A percentile compares a stretch with the other conserved stretches of the same genome.
These are phyloP conservation scores for Mycena olivaceomarginata DNA, from an alignment of 768 basidiomycete genomes.

Conservation along the genomic window DNA sequence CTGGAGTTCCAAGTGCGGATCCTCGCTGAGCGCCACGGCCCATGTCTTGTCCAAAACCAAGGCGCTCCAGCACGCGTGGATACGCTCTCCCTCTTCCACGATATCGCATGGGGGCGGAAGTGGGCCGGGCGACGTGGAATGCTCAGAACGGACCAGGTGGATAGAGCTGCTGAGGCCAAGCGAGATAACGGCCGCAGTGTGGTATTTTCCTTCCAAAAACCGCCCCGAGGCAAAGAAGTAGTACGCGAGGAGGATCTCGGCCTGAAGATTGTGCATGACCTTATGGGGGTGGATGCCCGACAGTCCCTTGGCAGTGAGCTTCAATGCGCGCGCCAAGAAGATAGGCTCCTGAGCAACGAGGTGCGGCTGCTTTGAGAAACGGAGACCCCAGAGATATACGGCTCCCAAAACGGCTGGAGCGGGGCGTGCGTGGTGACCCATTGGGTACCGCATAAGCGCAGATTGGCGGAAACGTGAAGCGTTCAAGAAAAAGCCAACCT, in stretches of 20 bases:
- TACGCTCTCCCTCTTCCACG: conserved; percentile 60
- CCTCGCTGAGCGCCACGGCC: conserved; percentile 63
- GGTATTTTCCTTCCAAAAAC: conserved; percentile 64
- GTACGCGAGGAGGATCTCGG: conserved; percentile 71
- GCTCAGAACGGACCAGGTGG: conserved; percentile 54
- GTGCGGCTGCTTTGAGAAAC: conserved; percentile 52
- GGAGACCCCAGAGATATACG: conserved; percentile 62
- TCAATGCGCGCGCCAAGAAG: conserved; percentile 64
- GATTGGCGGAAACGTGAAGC: conserved; percentile 64
- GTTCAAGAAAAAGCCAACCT: conserved; percentile 77
- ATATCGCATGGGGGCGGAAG: conserved; percentile 49
- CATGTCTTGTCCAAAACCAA: conserved; percentile 59
- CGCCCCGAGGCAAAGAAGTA: conserved; percentile 73
- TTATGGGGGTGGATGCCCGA: conserved; percentile 61
- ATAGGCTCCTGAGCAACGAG: conserved; percentile 52
- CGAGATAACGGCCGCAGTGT: conserved; percentile 60
- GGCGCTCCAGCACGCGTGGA: conserved; percentile 60
- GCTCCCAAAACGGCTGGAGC: conserved; percentile 60
- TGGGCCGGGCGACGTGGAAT: conserved; percentile 55
- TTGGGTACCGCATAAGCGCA: conserved; percentile 54
- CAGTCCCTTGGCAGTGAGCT: conserved; percentile 59
- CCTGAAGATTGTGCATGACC: conserved; percentile 69
- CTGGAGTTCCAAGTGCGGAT: conserved; percentile 43
- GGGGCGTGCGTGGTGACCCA: conserved; percentile 58
- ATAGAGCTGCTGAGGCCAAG: conserved; percentile 59